Evolutionary conservation across 208 protist species (phyloP), one percentile per base, ranked within the genome.

Genomic region (Acanthamoeba sp.): DNA sequence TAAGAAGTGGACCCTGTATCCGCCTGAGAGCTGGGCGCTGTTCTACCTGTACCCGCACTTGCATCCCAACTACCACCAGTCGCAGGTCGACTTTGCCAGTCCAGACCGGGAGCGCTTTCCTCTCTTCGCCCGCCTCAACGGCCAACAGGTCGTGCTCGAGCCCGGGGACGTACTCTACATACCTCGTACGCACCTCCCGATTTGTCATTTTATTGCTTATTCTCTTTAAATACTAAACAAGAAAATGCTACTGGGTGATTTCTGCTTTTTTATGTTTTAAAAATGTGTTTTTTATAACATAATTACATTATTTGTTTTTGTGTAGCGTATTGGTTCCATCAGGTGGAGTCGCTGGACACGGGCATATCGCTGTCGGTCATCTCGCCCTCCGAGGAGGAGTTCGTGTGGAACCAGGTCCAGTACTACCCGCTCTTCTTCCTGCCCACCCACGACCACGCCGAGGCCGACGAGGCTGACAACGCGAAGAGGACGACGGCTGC

Each of bases 341-440:
- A 57, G 24, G 48, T 87, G 16, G 78, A 87, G 42, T 87, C 48
- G 40, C 18, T 87, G 10, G 78, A 87, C 16, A 55, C 78, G 27
- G 14, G n/a, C 48, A 55, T 87, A 14, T 29, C 38, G 38, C 42
- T 87, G 42, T 59, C 78, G 16, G 78, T 87, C n/a, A 57, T 87
- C 48, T 87, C 78, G 34, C 78, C 78, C n/a, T 87, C 78, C 34
- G 78, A 87, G 48, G 78, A 87, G 48, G 78, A 87, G 78, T 24
- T 87, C 48, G n/a, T 20, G 4, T 87, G 78, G 78, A 87, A 57
- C 22, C 38, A 55, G n/a, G 14, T 87, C 42, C 38, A 40, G 14
- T 38, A 55, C 78, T 59, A 32, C 78, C 78, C 78, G 27, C 32
- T 87, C 27, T 40, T 40, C 34, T 87, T 87, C 78, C 66, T 76